A percentile compares a stretch with the other conserved stretches of the same genome.
phyloP scores from a whole-genome alignment of 192 early-diverging fungal species.

The Coemansia sp. region DNA sequence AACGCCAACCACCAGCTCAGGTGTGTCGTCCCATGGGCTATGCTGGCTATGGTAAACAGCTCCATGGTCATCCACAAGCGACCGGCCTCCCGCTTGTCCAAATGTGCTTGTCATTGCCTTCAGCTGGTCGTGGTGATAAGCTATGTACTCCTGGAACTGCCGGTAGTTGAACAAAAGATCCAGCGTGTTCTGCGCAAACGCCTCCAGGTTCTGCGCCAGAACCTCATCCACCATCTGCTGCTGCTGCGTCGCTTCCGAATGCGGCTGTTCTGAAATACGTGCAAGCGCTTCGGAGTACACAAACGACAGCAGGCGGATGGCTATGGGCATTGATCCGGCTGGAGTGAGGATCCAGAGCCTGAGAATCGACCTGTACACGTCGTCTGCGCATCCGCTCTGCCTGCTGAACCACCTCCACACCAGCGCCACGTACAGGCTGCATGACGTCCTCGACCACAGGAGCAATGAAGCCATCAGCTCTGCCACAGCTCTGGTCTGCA shows the following conservation, averaged over 20 bases:
- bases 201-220: constrained; percentile 20
- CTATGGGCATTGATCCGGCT: constrained; percentile 35
- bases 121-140: constrained; percentile 44
- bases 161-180: constrained; percentile 46
- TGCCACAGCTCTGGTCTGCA: constrained; percentile 12
- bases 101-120: constrained; percentile 21
- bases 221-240: constrained; percentile 7
- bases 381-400: constrained; percentile 12
- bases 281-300: constrained; percentile 14
- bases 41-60: constrained; percentile 40
- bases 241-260: background rate
- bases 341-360: constrained; percentile 38
- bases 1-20: constrained; percentile 19
- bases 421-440: constrained; percentile 7
- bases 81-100: background rate
- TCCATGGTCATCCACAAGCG: constrained; percentile 16
- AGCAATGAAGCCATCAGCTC: constrained; percentile 20
- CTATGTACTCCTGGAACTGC: constrained; percentile 47
- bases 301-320: constrained; percentile 17
- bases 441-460: constrained; percentile 30
- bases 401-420: constrained; percentile 10
- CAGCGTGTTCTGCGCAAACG: constrained; percentile 23
- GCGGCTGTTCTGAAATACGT: background rate
- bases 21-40: constrained; percentile 49
- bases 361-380: constrained; percentile 19